phyloP scores from a whole-genome alignment of 148 eudicot species.

The Rhododendron ovatum region DNA sequence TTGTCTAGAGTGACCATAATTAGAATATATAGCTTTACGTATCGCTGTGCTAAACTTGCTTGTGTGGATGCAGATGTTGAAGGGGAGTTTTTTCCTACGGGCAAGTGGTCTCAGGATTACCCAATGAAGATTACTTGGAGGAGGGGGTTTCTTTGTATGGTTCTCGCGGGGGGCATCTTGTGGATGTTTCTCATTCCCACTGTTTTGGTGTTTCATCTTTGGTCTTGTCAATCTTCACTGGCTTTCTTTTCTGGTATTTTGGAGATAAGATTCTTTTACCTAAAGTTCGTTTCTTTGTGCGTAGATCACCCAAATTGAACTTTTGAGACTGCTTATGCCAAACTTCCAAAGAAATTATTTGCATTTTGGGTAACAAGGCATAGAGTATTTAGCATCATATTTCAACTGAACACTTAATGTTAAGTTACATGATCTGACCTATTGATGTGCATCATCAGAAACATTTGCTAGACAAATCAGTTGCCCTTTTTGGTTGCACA shows the following conservation, averaged over 20 bases:
- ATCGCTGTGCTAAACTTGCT: background rate
- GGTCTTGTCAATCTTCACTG: constrained; percentile 94
- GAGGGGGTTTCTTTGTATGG: constrained; percentile 74
- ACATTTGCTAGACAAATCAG: background rate
- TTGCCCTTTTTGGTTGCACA: background rate
- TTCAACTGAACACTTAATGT: background rate
- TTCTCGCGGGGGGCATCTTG: constrained; percentile 78
- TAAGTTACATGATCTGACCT: background rate
- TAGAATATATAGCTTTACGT: background rate
- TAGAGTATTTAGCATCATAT: background rate
- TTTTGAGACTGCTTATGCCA: background rate
- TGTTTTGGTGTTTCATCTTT: constrained; percentile 66
- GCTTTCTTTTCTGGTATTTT: constrained; percentile 83
- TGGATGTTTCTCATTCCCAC: constrained; percentile 85
- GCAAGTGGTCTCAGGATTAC: constrained; percentile 45
- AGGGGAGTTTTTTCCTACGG: constrained; percentile 34
- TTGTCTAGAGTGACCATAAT: background rate
- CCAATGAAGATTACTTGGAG: constrained; percentile 71
- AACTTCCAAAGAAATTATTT: background rate
- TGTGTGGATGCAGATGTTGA: constrained; percentile 36
- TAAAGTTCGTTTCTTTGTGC: background rate
- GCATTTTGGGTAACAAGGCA: background rate
- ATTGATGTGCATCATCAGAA: background rate
- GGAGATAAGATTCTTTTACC: background rate
- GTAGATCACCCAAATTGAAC: background rate